These are phyloP conservation scores for Geotrichum citri-aurantii DNA, from an alignment of 1,139 yeast genomes.

Conservation along the genomic window DNA sequence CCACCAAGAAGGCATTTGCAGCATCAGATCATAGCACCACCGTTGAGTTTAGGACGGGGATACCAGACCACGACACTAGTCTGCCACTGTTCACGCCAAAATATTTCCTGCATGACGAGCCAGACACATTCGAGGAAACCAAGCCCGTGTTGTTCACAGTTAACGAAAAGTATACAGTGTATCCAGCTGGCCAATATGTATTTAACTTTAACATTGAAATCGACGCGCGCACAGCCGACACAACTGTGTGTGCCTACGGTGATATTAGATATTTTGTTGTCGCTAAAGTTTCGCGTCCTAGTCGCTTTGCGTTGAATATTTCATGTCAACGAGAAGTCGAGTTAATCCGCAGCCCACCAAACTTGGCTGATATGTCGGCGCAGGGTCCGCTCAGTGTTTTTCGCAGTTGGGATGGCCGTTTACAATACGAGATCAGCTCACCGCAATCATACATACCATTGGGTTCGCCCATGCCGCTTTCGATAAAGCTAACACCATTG, in stretches of 20 bases:
- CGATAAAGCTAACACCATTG: slow-evolving; percentile 67
- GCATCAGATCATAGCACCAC: neutral
- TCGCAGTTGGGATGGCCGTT: slow-evolving; percentile 73
- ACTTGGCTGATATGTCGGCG: slow-evolving; percentile 56
- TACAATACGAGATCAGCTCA: slow-evolving; percentile 71
- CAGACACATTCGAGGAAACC: neutral
- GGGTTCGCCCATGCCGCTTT: slow-evolving; percentile 55
- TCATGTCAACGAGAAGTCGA: slow-evolving; percentile 33
- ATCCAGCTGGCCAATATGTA: slow-evolving; percentile 72
- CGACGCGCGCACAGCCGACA: slow-evolving; percentile 68
- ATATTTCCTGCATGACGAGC: neutral
- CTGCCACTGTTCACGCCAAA: slow-evolving; percentile 10
- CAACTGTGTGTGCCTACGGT: slow-evolving; percentile 50
- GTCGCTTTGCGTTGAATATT: slow-evolving; percentile 33
- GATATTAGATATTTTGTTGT: slow-evolving; percentile 30
- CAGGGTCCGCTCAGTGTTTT: slow-evolving; percentile 80
- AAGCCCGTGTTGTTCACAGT: slow-evolving; percentile 14
- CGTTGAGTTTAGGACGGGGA: neutral
- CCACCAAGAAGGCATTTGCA: slow-evolving; percentile 9
- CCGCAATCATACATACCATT: slow-evolving; percentile 71
- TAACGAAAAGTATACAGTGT: slow-evolving; percentile 30
- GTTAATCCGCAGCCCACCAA: slow-evolving; percentile 74
- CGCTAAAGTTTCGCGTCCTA: slow-evolving; percentile 33
- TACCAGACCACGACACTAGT: neutral
- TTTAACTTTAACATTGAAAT: slow-evolving; percentile 67